phyloP scores from a whole-genome alignment of 352 stramenopile species.

The Aphanomyces invadans region DNA sequence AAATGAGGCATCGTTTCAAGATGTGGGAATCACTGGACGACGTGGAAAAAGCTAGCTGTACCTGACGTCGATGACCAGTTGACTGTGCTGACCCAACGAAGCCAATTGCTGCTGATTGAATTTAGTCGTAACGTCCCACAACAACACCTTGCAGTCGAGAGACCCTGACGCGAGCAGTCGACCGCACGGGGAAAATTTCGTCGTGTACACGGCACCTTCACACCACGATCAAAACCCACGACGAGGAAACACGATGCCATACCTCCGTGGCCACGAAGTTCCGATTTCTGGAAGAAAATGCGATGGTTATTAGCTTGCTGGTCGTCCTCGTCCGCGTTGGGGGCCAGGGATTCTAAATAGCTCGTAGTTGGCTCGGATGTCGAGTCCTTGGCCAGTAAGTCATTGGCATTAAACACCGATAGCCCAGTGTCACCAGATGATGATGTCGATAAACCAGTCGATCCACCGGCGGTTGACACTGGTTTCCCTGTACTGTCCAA shows the following conservation, averaged over 20 bases:
- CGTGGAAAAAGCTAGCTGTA: not conserved
- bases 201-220: slow-evolving; percentile 67
- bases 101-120: slow-evolving; percentile 82
- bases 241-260: not conserved
- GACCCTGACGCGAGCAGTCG: slow-evolving; percentile 70
- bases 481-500: slow-evolving; percentile 56
- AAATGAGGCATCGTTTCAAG: not conserved
- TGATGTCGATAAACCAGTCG: not conserved
- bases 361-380: slow-evolving; percentile 21
- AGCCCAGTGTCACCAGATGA: slow-evolving; percentile 29
- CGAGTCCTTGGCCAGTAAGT: slow-evolving; percentile 47
- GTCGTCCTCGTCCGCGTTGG: slow-evolving; percentile 33
- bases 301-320: slow-evolving; percentile 44
- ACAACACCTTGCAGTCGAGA: slow-evolving; percentile 72
- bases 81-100: slow-evolving; percentile 57
- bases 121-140: slow-evolving; percentile 85
- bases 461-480: not conserved
- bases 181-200: slow-evolving; percentile 79
- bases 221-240: not conserved
- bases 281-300: slow-evolving; percentile 75
- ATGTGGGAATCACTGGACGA: not conserved
- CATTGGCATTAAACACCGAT: slow-evolving; percentile 52
- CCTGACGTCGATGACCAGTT: slow-evolving; percentile 82
- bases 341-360: slow-evolving; percentile 32
- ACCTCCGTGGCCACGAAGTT: slow-evolving; percentile 48